Evolutionary conservation across 192 early-diverging fungal species (phyloP).

Genomic region (Podila clonocystis): DNA sequence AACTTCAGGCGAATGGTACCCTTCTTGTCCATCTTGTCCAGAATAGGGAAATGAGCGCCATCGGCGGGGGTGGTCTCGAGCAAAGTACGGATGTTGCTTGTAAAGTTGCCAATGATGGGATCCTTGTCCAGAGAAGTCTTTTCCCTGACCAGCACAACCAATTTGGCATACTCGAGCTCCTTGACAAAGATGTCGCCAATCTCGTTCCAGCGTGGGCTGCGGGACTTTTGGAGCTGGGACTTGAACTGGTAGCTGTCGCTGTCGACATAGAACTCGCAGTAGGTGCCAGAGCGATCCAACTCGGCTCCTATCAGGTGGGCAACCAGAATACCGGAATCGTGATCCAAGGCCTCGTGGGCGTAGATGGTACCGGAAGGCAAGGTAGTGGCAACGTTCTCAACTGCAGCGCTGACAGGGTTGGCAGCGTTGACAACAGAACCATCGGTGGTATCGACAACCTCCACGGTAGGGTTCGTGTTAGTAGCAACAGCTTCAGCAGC

Average conservation of each 20-base stretch:
- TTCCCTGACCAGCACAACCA: constrained; percentile 53
- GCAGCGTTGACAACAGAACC: constrained; percentile 22
- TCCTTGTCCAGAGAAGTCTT: constrained; percentile 52
- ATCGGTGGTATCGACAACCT: constrained; percentile 6
- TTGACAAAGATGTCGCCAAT: constrained; percentile 63
- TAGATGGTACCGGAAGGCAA: constrained; percentile 24
- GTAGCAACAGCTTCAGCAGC: constrained; percentile 14
- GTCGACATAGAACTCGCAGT: constrained; percentile 49
- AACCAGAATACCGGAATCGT: constrained; percentile 43
- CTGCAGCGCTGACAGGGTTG: constrained; percentile 11
- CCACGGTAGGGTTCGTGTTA: neutral
- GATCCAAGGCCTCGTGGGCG: constrained; percentile 33
- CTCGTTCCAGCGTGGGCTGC: constrained; percentile 53
- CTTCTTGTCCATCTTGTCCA: constrained; percentile 26
- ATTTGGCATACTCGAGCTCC: constrained; percentile 66
- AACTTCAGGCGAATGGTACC: constrained; percentile 55
- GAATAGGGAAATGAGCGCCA: constrained; percentile 28
- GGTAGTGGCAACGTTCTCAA: constrained; percentile 13
- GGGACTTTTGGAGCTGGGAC: constrained; percentile 44
- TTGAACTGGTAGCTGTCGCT: constrained; percentile 43
- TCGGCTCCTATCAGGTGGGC: constrained; percentile 33
- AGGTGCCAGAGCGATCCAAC: constrained; percentile 35
- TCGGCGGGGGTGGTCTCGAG: constrained; percentile 26
- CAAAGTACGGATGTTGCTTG: constrained; percentile 21
- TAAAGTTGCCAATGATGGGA: constrained; percentile 29